Evolutionary conservation across 441 rosid genomes (phyloP), one percentile per base, ranked within the genome.

Genomic region (Erodium texanum): DNA sequence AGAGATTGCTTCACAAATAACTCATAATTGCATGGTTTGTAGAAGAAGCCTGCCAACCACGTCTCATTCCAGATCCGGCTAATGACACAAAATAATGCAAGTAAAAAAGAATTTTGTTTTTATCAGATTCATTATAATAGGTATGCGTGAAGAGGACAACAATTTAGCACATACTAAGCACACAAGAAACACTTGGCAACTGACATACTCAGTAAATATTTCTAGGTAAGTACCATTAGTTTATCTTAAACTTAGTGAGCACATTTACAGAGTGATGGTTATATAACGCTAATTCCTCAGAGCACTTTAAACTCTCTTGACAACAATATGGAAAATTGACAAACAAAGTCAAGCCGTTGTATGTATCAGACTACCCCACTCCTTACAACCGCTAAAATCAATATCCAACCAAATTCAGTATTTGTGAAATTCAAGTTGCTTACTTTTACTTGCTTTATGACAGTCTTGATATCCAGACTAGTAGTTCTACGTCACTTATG

Each of bases 31-130:
- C 97, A 92, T 18, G 97, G 98, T 79, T 87, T 90, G 82, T 80
- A 90, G 77, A 92, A 92, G 85, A 90, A 88, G 86, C 78, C 82
- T 29, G 92, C 62, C 79, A 92, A 72, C 98, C 98, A 90, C 67
- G 89, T 85, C 88, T 92, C 97, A 19, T 90, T 88, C 98, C 98
- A 92, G 20, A 92, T 86, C 74, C 97, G 93, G 74, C 98, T 92
- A 69, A 72, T 41, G 48, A 64, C 64, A 67, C 73, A 69, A 63
- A 67, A 52, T 2, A 61, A 23, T 23, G 73, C 34, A 15, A 32
- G 16, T 24, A 63, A 48, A 69, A 3, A 75, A 62, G 65, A 73
- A 32, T 7, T 32, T 36, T 19, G 56, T 69, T 38, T 38, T 58
- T 14, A 19, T 52, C 11, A 7, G 22, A 16, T 52, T 52, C 59